Evolutionary conservation across 768 basidiomycete genomes (phyloP).

Genomic region (Sistotremastrum niveocremeum): DNA sequence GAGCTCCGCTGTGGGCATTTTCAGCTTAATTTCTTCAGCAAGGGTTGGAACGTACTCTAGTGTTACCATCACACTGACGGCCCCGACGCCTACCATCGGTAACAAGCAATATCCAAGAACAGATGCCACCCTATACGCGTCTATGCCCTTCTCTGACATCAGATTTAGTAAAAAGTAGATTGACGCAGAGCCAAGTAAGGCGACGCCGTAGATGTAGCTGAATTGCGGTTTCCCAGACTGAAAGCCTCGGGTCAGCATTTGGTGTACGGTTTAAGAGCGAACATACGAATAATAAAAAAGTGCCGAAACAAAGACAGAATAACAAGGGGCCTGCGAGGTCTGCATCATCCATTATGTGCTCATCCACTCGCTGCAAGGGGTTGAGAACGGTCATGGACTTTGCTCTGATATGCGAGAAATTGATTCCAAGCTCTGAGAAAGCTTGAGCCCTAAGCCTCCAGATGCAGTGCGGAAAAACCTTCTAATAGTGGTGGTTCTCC

Average conservation of each 20-base stretch:
- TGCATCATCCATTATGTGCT: constrained; percentile 97
- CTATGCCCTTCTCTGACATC: constrained; percentile 92
- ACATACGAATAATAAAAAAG: constrained; percentile 82
- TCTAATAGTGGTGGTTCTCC: constrained; percentile 92
- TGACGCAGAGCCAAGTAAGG: constrained; percentile 82
- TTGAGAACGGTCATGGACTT: constrained; percentile 96
- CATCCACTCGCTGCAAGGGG: constrained; percentile 70
- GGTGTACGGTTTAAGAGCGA: not conserved
- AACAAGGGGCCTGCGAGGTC: constrained; percentile 93
- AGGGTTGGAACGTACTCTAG: constrained; percentile 56
- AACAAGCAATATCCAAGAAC: constrained; percentile 94
- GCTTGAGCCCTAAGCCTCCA: not conserved
- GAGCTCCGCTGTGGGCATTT: constrained; percentile 40
- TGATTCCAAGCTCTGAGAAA: constrained; percentile 82
- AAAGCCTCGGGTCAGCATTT: constrained; percentile 4
- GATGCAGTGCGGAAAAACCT: constrained; percentile 33
- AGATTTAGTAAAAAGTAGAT: constrained; percentile 92
- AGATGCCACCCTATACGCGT: constrained; percentile 87
- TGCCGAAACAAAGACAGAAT: constrained; percentile 90
- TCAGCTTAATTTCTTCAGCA: constrained; percentile 5
- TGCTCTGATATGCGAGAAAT: constrained; percentile 87
- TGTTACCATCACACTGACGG: constrained; percentile 72
- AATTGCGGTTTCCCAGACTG: constrained; percentile 98
- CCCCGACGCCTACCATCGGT: constrained; percentile 91
- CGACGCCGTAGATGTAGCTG: constrained; percentile 97